These are phyloP conservation scores for Tolypocladium pustulatum DNA, from an alignment of 2,329 filamentous ascomycete species.

Conservation along the genomic window DNA sequence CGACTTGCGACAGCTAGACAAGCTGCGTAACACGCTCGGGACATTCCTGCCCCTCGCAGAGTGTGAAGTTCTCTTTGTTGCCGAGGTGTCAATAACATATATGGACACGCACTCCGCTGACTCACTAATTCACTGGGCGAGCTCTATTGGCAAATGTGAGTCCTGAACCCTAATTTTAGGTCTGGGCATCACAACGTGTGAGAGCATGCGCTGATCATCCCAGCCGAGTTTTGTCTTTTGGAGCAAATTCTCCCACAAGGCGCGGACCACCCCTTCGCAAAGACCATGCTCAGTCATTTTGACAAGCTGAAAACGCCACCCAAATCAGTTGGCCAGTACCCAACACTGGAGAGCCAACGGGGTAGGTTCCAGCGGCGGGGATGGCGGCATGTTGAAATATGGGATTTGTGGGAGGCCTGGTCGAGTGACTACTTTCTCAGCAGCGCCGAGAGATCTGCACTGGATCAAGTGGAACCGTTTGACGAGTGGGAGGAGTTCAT, in stretches of 20 bases:
- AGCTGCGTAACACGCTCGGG: constrained; percentile 49
- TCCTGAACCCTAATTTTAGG: not conserved
- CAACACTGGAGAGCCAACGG: constrained; percentile 53
- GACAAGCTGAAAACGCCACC: constrained; percentile 69
- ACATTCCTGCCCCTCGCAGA: constrained; percentile 45
- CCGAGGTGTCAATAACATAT: constrained; percentile 86
- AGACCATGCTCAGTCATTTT: constrained; percentile 78
- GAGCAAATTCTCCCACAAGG: constrained; percentile 81
- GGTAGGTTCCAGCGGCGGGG: constrained; percentile 58
- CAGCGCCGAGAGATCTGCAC: constrained; percentile 41
- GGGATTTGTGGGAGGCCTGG: constrained; percentile 79
- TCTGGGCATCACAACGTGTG: not conserved
- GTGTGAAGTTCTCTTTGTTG: constrained; percentile 64
- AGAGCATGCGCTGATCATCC: not conserved
- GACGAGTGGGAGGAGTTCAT: constrained; percentile 96
- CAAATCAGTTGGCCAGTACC: constrained; percentile 63
- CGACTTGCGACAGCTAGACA: constrained; percentile 59
- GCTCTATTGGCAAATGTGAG: constrained; percentile 55
- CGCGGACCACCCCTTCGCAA: constrained; percentile 68
- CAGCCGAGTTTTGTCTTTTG: constrained; percentile 73
- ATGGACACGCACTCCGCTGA: constrained; percentile 70
- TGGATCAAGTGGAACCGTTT: constrained; percentile 72
- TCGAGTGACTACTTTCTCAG: constrained; percentile 55
- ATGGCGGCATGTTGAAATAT: constrained; percentile 52
- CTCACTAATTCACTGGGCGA: constrained; percentile 68